These are phyloP conservation scores for Chiua sp. DNA, from an alignment of 1,284 basidiomycete genomes.

Conservation along the genomic window DNA sequence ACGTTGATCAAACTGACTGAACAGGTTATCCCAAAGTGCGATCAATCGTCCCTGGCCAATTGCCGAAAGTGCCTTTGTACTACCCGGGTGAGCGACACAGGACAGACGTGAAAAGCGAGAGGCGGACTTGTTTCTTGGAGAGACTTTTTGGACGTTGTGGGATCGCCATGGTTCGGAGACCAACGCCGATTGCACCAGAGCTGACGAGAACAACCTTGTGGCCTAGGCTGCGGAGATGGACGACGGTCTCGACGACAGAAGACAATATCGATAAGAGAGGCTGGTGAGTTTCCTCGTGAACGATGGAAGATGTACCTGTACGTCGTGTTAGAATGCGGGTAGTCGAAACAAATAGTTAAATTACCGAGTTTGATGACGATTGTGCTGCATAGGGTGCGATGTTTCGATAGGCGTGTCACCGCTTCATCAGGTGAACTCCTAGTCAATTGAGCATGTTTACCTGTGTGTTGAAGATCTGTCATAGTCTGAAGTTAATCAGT, in stretches of 20 bases:
- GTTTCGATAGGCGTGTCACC: conserved; percentile 23
- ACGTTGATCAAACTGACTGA: conserved; percentile 91
- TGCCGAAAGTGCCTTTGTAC: conserved; percentile 85
- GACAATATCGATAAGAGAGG: conserved; percentile 92
- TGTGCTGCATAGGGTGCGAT: conserved; percentile 51
- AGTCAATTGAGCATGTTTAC: not conserved
- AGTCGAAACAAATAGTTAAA: not conserved
- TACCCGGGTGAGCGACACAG: conserved; percentile 13
- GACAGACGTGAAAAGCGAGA: not conserved
- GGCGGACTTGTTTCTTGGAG: conserved; percentile 83
- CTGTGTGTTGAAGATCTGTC: conserved; percentile 11
- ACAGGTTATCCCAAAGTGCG: conserved; percentile 96
- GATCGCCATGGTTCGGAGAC: conserved; percentile 90
- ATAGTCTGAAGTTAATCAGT: conserved; percentile 2
- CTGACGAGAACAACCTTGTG: conserved; percentile 96
- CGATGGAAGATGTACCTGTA: conserved; percentile 91
- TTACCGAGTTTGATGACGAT: conserved; percentile 89
- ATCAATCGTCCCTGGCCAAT: conserved; percentile 97
- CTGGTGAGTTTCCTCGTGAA: conserved; percentile 88
- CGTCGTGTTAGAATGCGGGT: not conserved
- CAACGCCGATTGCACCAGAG: conserved; percentile 96
- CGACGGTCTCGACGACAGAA: conserved; percentile 91
- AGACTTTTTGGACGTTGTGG: conserved; percentile 83
- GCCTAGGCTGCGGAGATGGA: conserved; percentile 77
- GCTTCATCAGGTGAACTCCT: conserved; percentile 12